Conservation (phyloP, 2,329 filamentous ascomycete genomes). For the Microdochium trichocladiopsis region DNA sequence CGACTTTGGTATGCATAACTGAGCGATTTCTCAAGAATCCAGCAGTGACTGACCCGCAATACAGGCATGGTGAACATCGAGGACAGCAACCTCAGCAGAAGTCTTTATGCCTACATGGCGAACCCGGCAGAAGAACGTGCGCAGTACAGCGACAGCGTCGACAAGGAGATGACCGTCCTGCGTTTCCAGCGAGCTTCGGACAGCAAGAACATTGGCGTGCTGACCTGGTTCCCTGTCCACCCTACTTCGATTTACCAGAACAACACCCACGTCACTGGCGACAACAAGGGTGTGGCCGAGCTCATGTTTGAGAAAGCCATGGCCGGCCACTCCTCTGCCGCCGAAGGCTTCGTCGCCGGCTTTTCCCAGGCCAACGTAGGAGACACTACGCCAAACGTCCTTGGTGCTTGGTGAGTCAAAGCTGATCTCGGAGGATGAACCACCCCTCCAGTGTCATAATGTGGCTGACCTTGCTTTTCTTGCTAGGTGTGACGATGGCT, state of each 20-base stretch:
- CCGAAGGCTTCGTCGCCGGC: constrained; percentile 70
- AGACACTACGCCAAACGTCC: constrained; percentile 78
- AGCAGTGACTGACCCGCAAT: too few species aligned
- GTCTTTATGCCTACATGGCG: constrained; percentile 74
- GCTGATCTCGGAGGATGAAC: too few species aligned
- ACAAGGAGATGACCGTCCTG: constrained; percentile 74
- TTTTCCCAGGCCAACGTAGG: constrained; percentile 91
- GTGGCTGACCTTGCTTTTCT: not conserved
- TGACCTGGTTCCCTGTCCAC: constrained; percentile 89
- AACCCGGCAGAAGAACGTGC: constrained; percentile 70
- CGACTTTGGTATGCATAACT: constrained; percentile 42
- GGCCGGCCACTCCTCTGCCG: constrained; percentile 40
- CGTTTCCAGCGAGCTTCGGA: constrained; percentile 67
- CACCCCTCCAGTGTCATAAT: not conserved
- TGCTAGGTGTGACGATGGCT: constrained; percentile 65
- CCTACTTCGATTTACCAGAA: constrained; percentile 86
- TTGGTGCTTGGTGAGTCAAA: constrained; percentile 64
- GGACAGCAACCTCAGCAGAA: constrained; percentile 76
- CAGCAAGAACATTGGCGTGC: constrained; percentile 66
- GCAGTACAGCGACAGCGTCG: constrained; percentile 54
- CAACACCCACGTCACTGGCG: constrained; percentile 80
- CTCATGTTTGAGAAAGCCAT: constrained; percentile 73
- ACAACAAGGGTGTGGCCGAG: constrained; percentile 90
- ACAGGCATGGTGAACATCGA: constrained; percentile 46
- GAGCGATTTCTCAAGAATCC: not conserved